These are phyloP conservation scores for Podospora sp. DNA, from an alignment of 495 filamentous ascomycete genomes.

Conservation along the genomic window DNA sequence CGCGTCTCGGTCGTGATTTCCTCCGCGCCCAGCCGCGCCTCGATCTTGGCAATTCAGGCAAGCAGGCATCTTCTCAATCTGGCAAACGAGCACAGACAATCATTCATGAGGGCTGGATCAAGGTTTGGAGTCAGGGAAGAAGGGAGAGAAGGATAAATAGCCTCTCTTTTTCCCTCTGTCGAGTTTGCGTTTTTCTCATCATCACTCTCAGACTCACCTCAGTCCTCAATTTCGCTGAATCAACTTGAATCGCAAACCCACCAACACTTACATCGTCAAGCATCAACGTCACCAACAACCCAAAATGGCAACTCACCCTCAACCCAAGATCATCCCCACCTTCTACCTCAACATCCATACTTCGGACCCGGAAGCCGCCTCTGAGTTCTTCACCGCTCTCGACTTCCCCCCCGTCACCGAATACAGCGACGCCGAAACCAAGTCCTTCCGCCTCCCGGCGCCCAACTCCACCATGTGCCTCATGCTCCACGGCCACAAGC, in stretches of 20 bases:
- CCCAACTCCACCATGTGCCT: conserved; percentile 24
- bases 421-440: conserved; percentile 22
- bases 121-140: not conserved
- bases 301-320: conserved; percentile 1
- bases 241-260: no score
- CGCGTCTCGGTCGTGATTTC: conserved; percentile 11
- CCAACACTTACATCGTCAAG: not conserved
- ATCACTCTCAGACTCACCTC: not conserved
- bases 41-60: conserved; percentile 13
- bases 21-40: conserved; percentile 16
- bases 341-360: conserved; percentile 29
- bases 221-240: no score
- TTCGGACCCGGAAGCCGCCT: conserved; percentile 12
- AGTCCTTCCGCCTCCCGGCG: conserved; percentile 22
- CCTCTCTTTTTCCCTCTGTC: not conserved
- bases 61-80: not conserved
- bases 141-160: not conserved
- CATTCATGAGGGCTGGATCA: not conserved
- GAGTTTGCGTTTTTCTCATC: not conserved
- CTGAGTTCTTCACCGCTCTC: conserved; percentile 25
- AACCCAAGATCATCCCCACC: conserved; percentile 13
- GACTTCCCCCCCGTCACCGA: conserved; percentile 22
- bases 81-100: not conserved
- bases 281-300: not conserved
- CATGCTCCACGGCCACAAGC: conserved; percentile 27